These are phyloP conservation scores for Diplodia mutila DNA, from an alignment of 2,329 filamentous ascomycete species.

Conservation along the genomic window DNA sequence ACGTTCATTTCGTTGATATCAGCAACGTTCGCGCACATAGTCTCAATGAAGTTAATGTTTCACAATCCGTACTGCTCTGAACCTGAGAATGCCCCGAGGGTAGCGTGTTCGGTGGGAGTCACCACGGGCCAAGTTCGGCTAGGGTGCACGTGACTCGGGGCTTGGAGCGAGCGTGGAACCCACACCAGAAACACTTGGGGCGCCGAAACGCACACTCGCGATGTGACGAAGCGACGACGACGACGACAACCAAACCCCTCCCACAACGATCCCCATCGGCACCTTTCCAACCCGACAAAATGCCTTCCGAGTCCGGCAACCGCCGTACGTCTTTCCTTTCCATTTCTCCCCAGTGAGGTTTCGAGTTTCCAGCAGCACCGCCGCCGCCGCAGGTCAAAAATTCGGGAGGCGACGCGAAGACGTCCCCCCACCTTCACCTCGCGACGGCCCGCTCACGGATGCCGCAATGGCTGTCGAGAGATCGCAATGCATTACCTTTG, in stretches of 20 bases:
- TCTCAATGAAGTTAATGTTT: slow-evolving; percentile 5
- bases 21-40: background rate
- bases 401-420: background rate
- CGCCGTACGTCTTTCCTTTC: slow-evolving; percentile 70
- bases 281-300: slow-evolving; percentile 62
- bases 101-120: background rate
- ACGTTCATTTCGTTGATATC: background rate
- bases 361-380: background rate
- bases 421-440: background rate
- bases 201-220: slow-evolving; percentile 22
- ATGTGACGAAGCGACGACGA: slow-evolving; percentile 27
- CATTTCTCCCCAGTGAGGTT: background rate
- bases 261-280: background rate
- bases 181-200: slow-evolving; percentile 18
- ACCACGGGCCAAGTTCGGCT: background rate
- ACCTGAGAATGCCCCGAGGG: background rate
- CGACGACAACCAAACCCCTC: slow-evolving; percentile 10
- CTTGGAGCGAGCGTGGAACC: slow-evolving; percentile 3
- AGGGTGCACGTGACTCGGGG: background rate
- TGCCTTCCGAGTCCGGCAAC: slow-evolving; percentile 87
- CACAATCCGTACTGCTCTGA: background rate
- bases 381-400: background rate
- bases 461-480: background rate
- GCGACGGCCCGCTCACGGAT: background rate
- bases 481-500: background rate